Evolutionary conservation across 768 basidiomycete genomes (phyloP), one percentile per base, ranked within the genome.

Genomic region (Russula lepida): DNA sequence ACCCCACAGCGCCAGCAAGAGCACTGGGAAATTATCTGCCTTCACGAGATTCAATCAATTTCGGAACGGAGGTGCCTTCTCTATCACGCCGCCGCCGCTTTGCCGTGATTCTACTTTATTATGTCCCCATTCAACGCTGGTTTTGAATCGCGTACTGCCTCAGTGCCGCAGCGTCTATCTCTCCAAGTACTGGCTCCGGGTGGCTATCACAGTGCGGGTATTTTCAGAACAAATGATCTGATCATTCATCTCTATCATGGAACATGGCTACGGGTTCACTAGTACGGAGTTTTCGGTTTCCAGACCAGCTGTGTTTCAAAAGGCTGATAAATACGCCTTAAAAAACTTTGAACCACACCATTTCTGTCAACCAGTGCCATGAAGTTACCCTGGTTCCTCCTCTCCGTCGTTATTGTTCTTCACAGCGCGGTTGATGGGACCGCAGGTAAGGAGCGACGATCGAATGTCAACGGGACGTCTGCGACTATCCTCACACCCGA

Each of bases 401-500:
- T 43, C 41, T 21, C 41, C 19, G 17, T n/a, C 43, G 2, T 21
- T 5, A 9, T 19, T 41, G 39, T 7, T n/a, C 43, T 44, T 44
- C 11, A 44, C 43, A 4, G 41, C 41, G n/a, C n/a, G 9, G n/a
- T 11, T 43, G 43, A n/a, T 11, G 21, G 11, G 4, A 12, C 43
- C 43, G 19, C 21, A 11, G 43, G 21, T 44, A 21, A 12, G 5
- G 43, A 21, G 43, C 43, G 43, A 11, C 43, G 21, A 21, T 21
- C 43, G 4, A 44, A 19, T 11, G 4, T n/a, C 32, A 12, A 1
- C 11, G 39, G 7, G 11, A 21, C 15, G 4, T 28, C 56, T 39
- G 8, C 48, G 4, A 21, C 30, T 8, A 6, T 57, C 28, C 56
- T 65, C 56, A 65, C 64, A 17, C 60, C 56, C 43, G n/a, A n/a